Conservation (phyloP, 768 basidiomycete genomes). For the Russula dissimulans region DNA sequence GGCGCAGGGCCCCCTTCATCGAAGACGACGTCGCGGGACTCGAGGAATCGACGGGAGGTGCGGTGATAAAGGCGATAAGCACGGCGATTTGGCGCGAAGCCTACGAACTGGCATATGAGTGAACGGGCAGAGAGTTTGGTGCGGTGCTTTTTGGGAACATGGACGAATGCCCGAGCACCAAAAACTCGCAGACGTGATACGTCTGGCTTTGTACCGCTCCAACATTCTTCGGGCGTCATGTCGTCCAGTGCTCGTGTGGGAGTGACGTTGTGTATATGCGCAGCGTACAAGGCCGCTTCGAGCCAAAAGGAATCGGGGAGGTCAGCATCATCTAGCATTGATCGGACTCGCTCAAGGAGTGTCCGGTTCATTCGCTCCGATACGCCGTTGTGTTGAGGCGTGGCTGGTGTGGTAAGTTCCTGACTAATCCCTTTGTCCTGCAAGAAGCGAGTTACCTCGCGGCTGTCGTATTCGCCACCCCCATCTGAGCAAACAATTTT, state of each 20-base stretch:
- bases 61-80: background rate
- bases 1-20: too few species aligned
- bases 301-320: conserved; percentile 18
- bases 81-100: conserved; percentile 7
- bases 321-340: conserved; percentile 14
- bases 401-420: background rate
- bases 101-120: conserved; percentile 12
- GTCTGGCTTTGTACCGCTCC: conserved; percentile 14
- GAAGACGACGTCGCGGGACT: too few species aligned
- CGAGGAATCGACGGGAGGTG: too few species aligned
- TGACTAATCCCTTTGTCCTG: conserved; percentile 16
- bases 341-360: conserved; percentile 8
- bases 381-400: background rate
- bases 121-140: conserved; percentile 14
- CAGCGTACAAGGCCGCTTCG: background rate
- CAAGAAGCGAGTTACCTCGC: background rate
- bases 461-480: conserved; percentile 22
- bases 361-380: conserved; percentile 6
- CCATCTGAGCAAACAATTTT: conserved; percentile 22
- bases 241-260: conserved; percentile 15
- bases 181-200: conserved; percentile 11
- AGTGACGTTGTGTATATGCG: background rate
- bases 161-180: conserved; percentile 5
- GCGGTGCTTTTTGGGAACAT: background rate
- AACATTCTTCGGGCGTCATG: conserved; percentile 17